Evolutionary conservation across 2,329 filamentous ascomycete genomes (phyloP), one percentile per base, ranked within the genome.

Genomic region (Fusarium xyrophilum): DNA sequence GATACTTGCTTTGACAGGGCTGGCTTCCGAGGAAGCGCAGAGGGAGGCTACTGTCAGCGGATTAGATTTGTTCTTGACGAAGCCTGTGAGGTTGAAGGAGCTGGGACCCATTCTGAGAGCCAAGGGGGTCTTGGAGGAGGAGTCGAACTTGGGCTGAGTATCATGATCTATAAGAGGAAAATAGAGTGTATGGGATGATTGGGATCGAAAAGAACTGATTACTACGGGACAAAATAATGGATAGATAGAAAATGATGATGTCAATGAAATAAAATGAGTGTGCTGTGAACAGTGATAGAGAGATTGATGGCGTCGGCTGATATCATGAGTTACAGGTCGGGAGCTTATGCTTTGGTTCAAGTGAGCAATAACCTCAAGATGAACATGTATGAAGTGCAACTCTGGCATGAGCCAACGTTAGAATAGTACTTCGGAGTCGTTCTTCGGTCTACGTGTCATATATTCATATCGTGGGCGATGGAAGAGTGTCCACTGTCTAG

Each of bases 61-160:
- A 1, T 79, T 87, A 10, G 84, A 88, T 62, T 57, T 86, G 11
- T 87, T 86, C 55, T 68, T 88, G 21, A 85, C 85, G 35, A 86
- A 87, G 68, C 85, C 85, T 0, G 83, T 87, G 1, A 75, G 78
- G 9, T 61, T 84, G 23, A 81, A 80, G 28, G 78, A 82, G 36
- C 57, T 84, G 10, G 71, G 72, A 1, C 60, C 64, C 1, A 70
- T 71, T 23, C 27, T 71, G 14, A 63, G 62, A 25, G 52, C 66
- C 0, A 69, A 69, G 50, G 66, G 66, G 2, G 66, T 69, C 12
- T 50, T 68, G 30, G 51, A 66, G 10, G 66, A 67, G n/a, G 65
- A 61, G 32, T 65, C 62, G 6, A 65, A 44, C 9, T 2, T 65
- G 12, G 62, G 62, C 4, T 65, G 38, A n/a, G 13, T 5, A 14